Base-by-base conservation (phyloP, 2,329 filamentous ascomycete species). In the Colletotrichum ledebouriae region DNA sequence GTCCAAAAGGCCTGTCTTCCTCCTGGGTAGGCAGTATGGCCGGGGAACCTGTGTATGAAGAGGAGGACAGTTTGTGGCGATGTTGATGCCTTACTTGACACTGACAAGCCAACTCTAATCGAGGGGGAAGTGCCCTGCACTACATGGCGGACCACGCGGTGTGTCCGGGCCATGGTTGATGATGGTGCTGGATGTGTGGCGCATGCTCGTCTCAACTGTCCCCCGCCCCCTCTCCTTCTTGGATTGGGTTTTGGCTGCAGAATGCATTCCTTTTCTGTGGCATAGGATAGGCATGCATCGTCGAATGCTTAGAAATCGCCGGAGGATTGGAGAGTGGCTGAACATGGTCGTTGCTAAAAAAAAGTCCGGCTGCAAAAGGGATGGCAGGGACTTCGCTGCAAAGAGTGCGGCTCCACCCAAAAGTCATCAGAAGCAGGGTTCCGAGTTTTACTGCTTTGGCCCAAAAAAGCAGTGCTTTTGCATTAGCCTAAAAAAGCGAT, bases 81-180 rank as follows among this genome's bases (percentile, higher is more conserved):
- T 57, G 53, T 12, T 15, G 17, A 55, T 39, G 20, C 33, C 33
- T 34, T 20, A 57, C 20, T 17, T 57, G 53, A 57, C 53, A 33
- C 39, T 57, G 53, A 57, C 53, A 57, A 44, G 37, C 53, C 53
- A 57, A 57, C 53, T 57, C 39, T 57, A 57, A 44, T 44, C 53
- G 39, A 11, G 39, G 39, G 39, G 39, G 39, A n/a, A 44, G 17
- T 15, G 46, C 46, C 46, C 46, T 33, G 53, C 53, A 39, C 53
- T 57, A 57, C 53, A 44, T 44, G 53, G 53, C 53, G 53, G 33
- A 29, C 33, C 29, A 39, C 53, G 29, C 53, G 53, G 39, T 57
- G 53, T 44, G n/a, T 57, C 53, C 53, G 53, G 53, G 34, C 34
- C 12, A 41, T 41, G 17, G 52, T 15, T 6, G 25, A 53, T 33